phyloP scores from a whole-genome alignment of 352 stramenopile species.

The Globisporangium alternatum region DNA sequence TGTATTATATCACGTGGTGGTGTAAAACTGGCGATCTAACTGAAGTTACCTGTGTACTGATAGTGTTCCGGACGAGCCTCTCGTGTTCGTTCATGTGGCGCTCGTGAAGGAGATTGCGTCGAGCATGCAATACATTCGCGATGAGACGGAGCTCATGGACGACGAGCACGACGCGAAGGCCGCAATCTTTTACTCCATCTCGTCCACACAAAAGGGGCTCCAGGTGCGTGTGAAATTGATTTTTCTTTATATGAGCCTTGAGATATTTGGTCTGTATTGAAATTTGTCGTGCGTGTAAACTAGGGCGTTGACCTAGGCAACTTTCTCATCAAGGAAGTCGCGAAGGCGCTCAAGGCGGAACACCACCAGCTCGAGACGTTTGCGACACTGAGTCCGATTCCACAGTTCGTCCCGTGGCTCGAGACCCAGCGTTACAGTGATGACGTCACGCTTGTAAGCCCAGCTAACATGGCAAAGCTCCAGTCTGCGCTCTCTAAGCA shows the following conservation, averaged over 20 bases:
- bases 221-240: constrained; percentile 32
- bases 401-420: constrained; percentile 92
- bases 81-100: constrained; percentile 95
- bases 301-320: constrained; percentile 94
- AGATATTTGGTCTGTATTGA: not conserved
- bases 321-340: constrained; percentile 95
- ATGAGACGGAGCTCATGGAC: constrained; percentile 62
- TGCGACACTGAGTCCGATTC: constrained; percentile 94
- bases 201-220: constrained; percentile 88
- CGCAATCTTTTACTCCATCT: constrained; percentile 97
- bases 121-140: constrained; percentile 91
- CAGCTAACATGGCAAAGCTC: constrained; percentile 30
- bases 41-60: not conserved
- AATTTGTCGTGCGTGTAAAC: constrained; percentile 11
- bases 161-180: constrained; percentile 58
- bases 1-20: not conserved
- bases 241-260: too few relatives aligned
- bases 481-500: constrained; percentile 19
- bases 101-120: constrained; percentile 87
- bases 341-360: constrained; percentile 74
- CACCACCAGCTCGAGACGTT: constrained; percentile 81
- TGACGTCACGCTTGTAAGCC: constrained; percentile 29
- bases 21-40: not conserved
- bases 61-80: constrained; percentile 86
- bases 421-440: constrained; percentile 64